phyloP scores from a whole-genome alignment of 352 stramenopile genomes.

The Phytopythium montanum region DNA sequence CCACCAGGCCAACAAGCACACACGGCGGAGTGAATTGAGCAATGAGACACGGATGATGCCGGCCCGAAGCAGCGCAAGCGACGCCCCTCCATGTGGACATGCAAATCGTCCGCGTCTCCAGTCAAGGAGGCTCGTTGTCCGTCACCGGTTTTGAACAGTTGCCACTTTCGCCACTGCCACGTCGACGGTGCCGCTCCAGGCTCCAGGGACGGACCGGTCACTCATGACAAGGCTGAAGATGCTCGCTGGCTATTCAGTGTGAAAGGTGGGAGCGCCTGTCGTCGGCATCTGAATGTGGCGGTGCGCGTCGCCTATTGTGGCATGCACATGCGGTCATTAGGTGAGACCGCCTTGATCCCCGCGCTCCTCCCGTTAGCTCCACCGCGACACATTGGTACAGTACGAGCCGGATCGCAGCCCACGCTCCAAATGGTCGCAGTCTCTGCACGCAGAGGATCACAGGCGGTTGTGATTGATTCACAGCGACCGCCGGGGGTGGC shows the following conservation, averaged over 20 bases:
- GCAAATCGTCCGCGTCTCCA: not conserved
- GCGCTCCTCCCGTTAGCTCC: not conserved
- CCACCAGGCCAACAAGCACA: not conserved
- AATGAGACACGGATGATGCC: not conserved
- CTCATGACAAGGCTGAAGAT: not conserved
- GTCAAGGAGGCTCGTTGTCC: not conserved
- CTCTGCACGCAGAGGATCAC: not conserved
- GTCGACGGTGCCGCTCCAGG: not conserved
- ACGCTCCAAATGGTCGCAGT: not conserved
- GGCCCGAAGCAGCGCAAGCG: not conserved
- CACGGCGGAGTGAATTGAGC: not conserved
- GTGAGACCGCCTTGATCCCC: not conserved
- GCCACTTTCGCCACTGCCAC: not conserved
- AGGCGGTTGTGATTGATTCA: no score
- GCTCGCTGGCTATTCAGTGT: no score
- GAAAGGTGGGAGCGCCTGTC: not conserved
- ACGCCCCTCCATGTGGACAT: not conserved
- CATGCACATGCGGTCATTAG: no score
- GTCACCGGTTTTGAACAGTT: not conserved
- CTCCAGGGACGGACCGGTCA: not conserved
- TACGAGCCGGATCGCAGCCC: not conserved
- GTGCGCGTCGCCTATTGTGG: not conserved
- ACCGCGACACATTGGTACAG: not conserved
- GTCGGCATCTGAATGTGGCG: not conserved
- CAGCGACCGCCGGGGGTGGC: not conserved